A percentile compares a stretch with the other conserved stretches of the same genome.
Evolutionary conservation across 306 rosid species (phyloP).

Genomic region (Crotalaria pallida): DNA sequence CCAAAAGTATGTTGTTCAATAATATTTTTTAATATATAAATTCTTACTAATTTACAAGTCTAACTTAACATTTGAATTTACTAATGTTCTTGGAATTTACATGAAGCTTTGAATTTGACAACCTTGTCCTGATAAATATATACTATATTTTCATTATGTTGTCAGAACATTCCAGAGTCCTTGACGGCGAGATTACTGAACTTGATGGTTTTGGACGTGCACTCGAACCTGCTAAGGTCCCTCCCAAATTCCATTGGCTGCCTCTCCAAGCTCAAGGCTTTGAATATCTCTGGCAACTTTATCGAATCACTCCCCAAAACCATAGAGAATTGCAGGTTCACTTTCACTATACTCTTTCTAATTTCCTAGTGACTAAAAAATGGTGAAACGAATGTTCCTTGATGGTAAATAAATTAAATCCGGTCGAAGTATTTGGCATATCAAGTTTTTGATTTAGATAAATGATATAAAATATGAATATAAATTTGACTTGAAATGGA

Average conservation of each 20-base stretch:
- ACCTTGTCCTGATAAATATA: too few relatives aligned
- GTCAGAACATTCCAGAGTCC: constrained; percentile 79
- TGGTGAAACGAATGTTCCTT: background rate
- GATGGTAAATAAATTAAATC: background rate
- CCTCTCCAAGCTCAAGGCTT: constrained; percentile 69
- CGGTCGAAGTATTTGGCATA: background rate
- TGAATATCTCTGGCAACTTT: constrained; percentile 76
- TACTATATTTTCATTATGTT: too few relatives aligned
- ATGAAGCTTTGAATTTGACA: too few relatives aligned
- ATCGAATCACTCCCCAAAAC: constrained; percentile 60
- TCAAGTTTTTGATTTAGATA: background rate
- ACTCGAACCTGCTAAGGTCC: constrained; percentile 64
- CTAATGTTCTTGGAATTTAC: too few relatives aligned
- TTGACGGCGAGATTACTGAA: constrained; percentile 68
- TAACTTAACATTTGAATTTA: too few relatives aligned
- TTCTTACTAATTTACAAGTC: too few relatives aligned
- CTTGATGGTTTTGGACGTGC: constrained; percentile 62
- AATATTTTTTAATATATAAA: too few relatives aligned
- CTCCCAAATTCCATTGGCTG: constrained; percentile 96
- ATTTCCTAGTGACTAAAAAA: background rate
- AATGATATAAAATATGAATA: too few relatives aligned
- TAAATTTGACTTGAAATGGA: too few relatives aligned
- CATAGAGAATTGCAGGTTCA: constrained; percentile 87
- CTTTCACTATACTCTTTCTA: background rate
- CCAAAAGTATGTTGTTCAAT: too few relatives aligned